These are phyloP conservation scores for Gentiana macrophylla DNA, from an alignment of 257 asterid species.

Conservation along the genomic window DNA sequence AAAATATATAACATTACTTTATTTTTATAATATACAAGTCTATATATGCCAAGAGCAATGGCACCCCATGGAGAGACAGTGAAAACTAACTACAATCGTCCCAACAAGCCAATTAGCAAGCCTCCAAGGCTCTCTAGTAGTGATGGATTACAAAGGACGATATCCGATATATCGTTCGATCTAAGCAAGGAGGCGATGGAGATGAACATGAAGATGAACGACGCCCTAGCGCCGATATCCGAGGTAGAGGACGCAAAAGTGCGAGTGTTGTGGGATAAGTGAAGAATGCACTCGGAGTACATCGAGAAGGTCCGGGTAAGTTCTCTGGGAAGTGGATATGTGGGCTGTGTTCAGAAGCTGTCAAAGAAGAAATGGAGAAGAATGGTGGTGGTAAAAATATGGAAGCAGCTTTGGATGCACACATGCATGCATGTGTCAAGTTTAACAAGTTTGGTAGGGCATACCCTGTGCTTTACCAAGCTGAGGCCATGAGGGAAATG, in stretches of 20 bases:
- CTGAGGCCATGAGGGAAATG: constrained; percentile 74
- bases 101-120: constrained; percentile 16
- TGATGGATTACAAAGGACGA: constrained; percentile 53
- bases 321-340: constrained; percentile 60
- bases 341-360: constrained; percentile 86
- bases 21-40: neutral
- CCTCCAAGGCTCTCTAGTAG: constrained; percentile 40
- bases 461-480: constrained; percentile 73
- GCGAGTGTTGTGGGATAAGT: constrained; percentile 94
- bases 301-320: constrained; percentile 37
- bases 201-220: too few species aligned
- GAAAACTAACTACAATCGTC: neutral
- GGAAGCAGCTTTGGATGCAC: constrained; percentile 56
- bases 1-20: neutral
- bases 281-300: constrained; percentile 78
- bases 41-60: neutral
- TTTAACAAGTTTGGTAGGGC: constrained; percentile 71
- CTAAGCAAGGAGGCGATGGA: constrained; percentile 19
- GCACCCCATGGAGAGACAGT: constrained; percentile 15
- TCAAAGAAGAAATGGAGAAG: constrained; percentile 74
- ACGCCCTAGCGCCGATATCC: constrained; percentile 21
- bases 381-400: constrained; percentile 45
- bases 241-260: constrained; percentile 82
- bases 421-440: constrained; percentile 62
- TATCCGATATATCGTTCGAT: constrained; percentile 66